phyloP scores from a whole-genome alignment of 306 rosid species.

The Argentina anserina region DNA sequence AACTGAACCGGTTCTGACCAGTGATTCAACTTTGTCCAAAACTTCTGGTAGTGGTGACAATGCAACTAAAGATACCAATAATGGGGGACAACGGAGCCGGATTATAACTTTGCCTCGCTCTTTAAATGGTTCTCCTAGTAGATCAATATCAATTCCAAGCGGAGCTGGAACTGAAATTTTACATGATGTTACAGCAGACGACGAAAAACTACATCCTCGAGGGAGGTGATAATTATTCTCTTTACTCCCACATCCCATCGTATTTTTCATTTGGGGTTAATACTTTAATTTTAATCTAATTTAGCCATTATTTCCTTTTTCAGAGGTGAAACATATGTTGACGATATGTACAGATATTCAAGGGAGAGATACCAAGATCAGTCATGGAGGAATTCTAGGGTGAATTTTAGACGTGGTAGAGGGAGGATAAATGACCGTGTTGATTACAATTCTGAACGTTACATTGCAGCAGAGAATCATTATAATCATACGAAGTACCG shows the following conservation, averaged over 20 bases:
- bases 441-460: slow-evolving; percentile 65
- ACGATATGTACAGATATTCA: slow-evolving; percentile 49
- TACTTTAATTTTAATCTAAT: slow-evolving; percentile 15
- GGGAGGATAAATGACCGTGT: slow-evolving; percentile 50
- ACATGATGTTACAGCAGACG: slow-evolving; percentile 38
- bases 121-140: slow-evolving; percentile 51
- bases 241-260: not conserved
- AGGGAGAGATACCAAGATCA: slow-evolving; percentile 69
- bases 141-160: slow-evolving; percentile 47
- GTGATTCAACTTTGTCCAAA: slow-evolving; percentile 34
- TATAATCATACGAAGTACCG: slow-evolving; percentile 59
- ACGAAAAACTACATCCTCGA: slow-evolving; percentile 44
- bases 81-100: slow-evolving; percentile 57
- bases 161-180: slow-evolving; percentile 54
- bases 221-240: slow-evolving; percentile 67
- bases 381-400: slow-evolving; percentile 56
- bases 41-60: slow-evolving; percentile 46
- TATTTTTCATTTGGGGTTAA: not conserved
- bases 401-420: slow-evolving; percentile 66
- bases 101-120: slow-evolving; percentile 62
- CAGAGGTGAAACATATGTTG: slow-evolving; percentile 66
- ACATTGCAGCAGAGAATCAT: slow-evolving; percentile 54
- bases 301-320: slow-evolving; percentile 24
- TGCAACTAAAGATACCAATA: slow-evolving; percentile 40
- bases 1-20: slow-evolving; percentile 32